Evolutionary conservation across 805 yeast species (phyloP).

Genomic region (Cyberlindnera japonica): DNA sequence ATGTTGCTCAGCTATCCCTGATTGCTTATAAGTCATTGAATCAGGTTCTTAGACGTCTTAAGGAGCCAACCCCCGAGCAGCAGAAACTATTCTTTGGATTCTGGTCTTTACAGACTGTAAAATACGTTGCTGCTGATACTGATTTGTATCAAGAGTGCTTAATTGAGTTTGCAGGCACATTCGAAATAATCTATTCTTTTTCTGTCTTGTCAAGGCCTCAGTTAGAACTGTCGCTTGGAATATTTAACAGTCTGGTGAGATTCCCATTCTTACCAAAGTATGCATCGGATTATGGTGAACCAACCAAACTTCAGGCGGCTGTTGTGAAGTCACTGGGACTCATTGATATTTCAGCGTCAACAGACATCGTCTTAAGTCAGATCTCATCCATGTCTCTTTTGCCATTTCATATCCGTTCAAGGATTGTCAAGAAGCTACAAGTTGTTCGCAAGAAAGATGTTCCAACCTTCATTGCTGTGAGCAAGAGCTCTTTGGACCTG

Average conservation of each 20-base stretch:
- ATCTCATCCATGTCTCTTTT: conserved; percentile 48
- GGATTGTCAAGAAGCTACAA: conserved; percentile 53
- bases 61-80: conserved; percentile 30
- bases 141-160: conserved; percentile 57
- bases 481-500: conserved; percentile 43
- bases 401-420: conserved; percentile 58
- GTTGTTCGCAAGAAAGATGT: conserved; percentile 39
- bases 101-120: conserved; percentile 44
- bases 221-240: conserved; percentile 48
- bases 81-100: conserved; percentile 43
- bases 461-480: conserved; percentile 61
- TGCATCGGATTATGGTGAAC: conserved; percentile 48
- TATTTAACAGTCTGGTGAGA: conserved; percentile 61
- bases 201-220: conserved; percentile 30
- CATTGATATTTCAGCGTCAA: conserved; percentile 31
- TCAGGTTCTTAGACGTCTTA: conserved; percentile 40
- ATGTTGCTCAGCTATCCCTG: conserved; percentile 51
- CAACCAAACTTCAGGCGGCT: conserved; percentile 60
- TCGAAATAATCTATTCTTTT: conserved; percentile 44
- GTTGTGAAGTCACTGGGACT: conserved; percentile 48
- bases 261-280: conserved; percentile 69
- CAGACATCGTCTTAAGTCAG: conserved; percentile 50
- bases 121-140: conserved; percentile 38
- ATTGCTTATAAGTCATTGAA: conserved; percentile 53
- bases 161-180: conserved; percentile 50